Evolutionary conservation across 148 eudicot genomes (phyloP).

Genomic region (Arbutus unedo): DNA sequence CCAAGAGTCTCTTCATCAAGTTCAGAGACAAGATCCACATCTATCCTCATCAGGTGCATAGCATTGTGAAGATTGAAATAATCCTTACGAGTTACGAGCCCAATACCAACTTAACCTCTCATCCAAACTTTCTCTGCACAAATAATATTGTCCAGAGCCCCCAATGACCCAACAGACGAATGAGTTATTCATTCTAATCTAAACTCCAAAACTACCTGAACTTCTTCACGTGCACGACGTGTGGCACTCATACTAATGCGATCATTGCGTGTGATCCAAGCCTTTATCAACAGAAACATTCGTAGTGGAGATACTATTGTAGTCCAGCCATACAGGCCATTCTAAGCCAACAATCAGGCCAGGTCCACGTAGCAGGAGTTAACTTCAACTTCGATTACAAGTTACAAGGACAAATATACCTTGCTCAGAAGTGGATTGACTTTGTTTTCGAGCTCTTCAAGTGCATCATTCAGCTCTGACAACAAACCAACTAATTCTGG

Average conservation of each 20-base stretch:
- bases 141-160: not conserved
- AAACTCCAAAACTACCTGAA: slow-evolving; percentile 4
- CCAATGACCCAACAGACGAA: not conserved
- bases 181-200: not conserved
- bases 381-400: not conserved
- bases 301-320: not conserved
- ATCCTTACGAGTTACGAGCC: not conserved
- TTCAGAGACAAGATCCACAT: not conserved
- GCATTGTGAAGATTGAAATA: not conserved
- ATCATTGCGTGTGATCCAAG: not conserved
- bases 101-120: not conserved
- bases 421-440: slow-evolving; percentile 69
- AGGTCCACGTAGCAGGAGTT: not conserved
- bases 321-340: not conserved
- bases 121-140: not conserved
- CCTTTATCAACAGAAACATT: not conserved
- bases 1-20: slow-evolving; percentile 3
- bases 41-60: not conserved
- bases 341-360: not conserved
- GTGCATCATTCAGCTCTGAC: slow-evolving; percentile 67
- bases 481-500: slow-evolving; percentile 88
- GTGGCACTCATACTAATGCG: not conserved
- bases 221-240: not conserved
- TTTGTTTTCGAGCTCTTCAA: slow-evolving; percentile 67
- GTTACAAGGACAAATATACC: slow-evolving; percentile 33